Percentiles rank a stretch among this genome's conserved stretches.
These are phyloP conservation scores for Ganoderma sinense DNA, from an alignment of 1,284 basidiomycete genomes.

Conservation along the genomic window DNA sequence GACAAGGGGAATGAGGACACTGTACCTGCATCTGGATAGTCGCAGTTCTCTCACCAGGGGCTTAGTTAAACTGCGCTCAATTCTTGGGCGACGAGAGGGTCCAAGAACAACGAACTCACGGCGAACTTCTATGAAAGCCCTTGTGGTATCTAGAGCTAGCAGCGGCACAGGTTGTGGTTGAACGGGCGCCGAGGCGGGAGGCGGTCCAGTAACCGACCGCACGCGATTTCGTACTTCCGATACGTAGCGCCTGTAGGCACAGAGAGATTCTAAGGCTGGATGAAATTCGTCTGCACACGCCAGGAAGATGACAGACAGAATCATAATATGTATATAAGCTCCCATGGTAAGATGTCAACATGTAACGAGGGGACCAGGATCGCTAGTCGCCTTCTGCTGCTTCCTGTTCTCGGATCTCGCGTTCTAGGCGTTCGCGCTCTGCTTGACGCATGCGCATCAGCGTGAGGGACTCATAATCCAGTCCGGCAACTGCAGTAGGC, in stretches of 20 bases:
- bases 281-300: no score
- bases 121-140: no score
- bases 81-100: conserved; percentile 14
- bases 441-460: conserved; percentile 84
- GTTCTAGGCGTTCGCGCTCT: conserved; percentile 77
- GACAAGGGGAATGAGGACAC: no score
- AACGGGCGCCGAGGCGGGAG: no score
- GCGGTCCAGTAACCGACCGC: no score
- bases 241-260: no score
- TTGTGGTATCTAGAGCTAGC: no score
- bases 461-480: conserved; percentile 85
- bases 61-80: conserved; percentile 21
- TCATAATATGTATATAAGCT: no score
- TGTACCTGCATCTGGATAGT: conserved; percentile 80
- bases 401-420: conserved; percentile 78
- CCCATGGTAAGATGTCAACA: neutral
- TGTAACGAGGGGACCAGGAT: neutral
- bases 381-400: conserved; percentile 37
- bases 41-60: conserved; percentile 67
- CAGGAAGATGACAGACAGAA: no score
- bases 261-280: no score
- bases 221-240: no score
- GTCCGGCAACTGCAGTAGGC: conserved; percentile 44
- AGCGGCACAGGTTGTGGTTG: no score
- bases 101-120: conserved; percentile 51